A percentile compares a stretch with the other conserved stretches of the same genome.
These are phyloP conservation scores for Panus rudis DNA, from an alignment of 768 basidiomycete species.

Conservation along the genomic window DNA sequence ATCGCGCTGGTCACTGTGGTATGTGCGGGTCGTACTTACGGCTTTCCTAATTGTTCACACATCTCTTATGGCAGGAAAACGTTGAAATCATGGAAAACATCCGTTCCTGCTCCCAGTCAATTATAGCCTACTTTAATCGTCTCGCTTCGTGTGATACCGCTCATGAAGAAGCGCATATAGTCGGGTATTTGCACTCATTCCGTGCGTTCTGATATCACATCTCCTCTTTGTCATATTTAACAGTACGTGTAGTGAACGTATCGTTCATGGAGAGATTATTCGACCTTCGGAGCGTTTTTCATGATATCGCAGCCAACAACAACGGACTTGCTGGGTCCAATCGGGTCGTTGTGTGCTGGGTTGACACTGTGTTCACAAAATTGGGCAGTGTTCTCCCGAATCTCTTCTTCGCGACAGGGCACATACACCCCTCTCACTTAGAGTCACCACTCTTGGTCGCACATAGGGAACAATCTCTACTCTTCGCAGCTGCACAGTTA, in stretches of 20 bases:
- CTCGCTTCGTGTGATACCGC: conserved; percentile 22
- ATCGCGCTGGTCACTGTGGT: neutral
- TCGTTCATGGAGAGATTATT: conserved; percentile 38
- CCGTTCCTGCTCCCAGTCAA: conserved; percentile 26
- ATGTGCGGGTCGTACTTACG: neutral
- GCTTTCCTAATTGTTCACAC: too few species aligned
- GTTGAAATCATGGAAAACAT: too few species aligned
- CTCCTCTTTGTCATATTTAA: conserved; percentile 11
- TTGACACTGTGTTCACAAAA: conserved; percentile 51
- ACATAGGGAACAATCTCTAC: conserved; percentile 29
- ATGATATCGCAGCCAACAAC: conserved; percentile 31
- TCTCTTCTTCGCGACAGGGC: conserved; percentile 25
- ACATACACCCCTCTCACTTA: neutral
- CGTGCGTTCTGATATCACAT: conserved; percentile 3
- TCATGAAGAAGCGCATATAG: conserved; percentile 11
- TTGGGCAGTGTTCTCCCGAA: conserved; percentile 33
- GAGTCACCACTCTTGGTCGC: conserved; percentile 1
- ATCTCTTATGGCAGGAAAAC: too few species aligned
- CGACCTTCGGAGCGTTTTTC: conserved; percentile 43
- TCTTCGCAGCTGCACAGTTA: conserved; percentile 61
- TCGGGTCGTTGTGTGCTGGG: conserved; percentile 49
- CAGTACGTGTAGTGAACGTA: conserved; percentile 23
- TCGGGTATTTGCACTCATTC: conserved; percentile 15
- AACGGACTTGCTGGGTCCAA: conserved; percentile 12
- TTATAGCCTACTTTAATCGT: conserved; percentile 28